Conservation (phyloP, 306 rosid genomes). For the Cyamopsis tetragonoloba region DNA sequence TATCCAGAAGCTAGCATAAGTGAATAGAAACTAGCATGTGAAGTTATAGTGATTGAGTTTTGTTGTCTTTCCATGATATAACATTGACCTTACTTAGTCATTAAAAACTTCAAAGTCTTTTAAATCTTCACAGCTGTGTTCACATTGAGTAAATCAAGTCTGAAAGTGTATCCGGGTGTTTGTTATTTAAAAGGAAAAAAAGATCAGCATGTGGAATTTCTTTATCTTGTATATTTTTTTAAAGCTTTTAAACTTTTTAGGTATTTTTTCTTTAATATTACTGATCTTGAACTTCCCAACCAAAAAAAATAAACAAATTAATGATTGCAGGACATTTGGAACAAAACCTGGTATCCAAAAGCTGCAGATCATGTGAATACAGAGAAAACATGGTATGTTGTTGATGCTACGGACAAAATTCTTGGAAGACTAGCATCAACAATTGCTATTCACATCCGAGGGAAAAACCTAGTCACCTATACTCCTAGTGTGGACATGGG, state of each 20-base stretch:
- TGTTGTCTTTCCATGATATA: not conserved
- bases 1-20: not conserved
- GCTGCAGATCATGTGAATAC: slow-evolving; percentile 92
- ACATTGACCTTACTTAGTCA: not conserved
- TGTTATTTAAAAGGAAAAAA: too few relatives aligned
- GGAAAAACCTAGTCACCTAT: slow-evolving; percentile 72
- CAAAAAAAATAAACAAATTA: not conserved
- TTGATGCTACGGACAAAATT: slow-evolving; percentile 86
- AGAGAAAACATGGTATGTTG: slow-evolving; percentile 82
- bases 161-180: not conserved
- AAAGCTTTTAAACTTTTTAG: not conserved
- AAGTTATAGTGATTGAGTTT: not conserved
- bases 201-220: not conserved
- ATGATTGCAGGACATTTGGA: slow-evolving; percentile 82
- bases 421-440: slow-evolving; percentile 95
- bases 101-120: not conserved
- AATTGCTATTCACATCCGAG: slow-evolving; percentile 76
- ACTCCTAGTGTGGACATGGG: slow-evolving; percentile 99
- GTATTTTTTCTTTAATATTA: not conserved
- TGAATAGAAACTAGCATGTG: not conserved
- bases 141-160: not conserved
- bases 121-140: not conserved
- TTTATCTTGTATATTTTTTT: not conserved
- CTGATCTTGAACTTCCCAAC: not conserved
- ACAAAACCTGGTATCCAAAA: slow-evolving; percentile 90